Base-by-base conservation (phyloP, 805 yeast genomes). In the Starmerella potacharoeniae region DNA sequence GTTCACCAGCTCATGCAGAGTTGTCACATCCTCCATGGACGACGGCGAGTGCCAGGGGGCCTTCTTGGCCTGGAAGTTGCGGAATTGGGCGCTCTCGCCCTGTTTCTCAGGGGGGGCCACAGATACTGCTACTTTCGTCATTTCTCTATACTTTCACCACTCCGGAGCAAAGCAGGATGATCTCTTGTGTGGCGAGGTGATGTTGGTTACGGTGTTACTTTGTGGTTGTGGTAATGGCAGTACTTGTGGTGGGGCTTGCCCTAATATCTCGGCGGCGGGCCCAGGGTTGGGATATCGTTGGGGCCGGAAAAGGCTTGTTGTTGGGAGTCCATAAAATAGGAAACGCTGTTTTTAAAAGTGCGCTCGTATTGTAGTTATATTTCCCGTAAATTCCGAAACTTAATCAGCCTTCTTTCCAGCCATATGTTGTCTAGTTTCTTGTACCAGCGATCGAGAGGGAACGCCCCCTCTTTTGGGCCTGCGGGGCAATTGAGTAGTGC, bases 1-100 rank as follows among this genome's bases (percentile, higher is more conserved):
- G 52, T 75, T 68, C 56, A 84, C 71, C 60, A 75, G 82, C 59
- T 87, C 95, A 60, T 81, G 84, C 28, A 88, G 74, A 5, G 91
- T 86, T 8, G 47, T 54, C 48, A 58, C 61, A 52, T 76, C 72
- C 57, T 86, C 80, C 53, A 79, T 79, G 57, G 81, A 86, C 16
- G 64, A 59, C 6, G 97, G 97, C 64, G 81, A 77, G 6, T 68
- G 69, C 47, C 84, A 65, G 6, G 83, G 72, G 35, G 55, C 65
- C 41, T 68, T 66, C 28, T 60, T 62, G 49, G 70, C 68, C 46
- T 53, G 53, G 54, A 56, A 58, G 62, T 65, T 68, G 52, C 73
- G 66, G 51, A 65, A 66, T 13, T 66, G 68, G 1, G 71, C 69
- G n/a, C 70, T 62, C 58, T 70, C 73, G 40, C 70, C 69, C 9